Base-by-base conservation (phyloP, 192 early-diverging fungal genomes). In the Diversispora epigaea region DNA sequence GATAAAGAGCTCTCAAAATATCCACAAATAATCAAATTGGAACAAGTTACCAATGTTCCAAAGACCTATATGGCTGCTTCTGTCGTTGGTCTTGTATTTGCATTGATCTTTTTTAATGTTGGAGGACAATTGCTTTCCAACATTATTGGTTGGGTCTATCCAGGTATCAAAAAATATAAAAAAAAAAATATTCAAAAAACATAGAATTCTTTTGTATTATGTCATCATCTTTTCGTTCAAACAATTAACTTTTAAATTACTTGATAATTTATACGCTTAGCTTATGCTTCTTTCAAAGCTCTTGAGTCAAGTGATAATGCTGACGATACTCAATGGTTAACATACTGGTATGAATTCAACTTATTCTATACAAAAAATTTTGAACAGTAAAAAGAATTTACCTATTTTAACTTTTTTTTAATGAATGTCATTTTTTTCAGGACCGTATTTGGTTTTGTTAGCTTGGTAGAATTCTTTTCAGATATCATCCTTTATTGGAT, bases 171-270 rank as follows among this genome's bases (percentile, higher is more conserved):
- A 84, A 82, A 83, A 39, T 80, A 82, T 66, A 93, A 91, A 14
- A 87, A 90, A 93, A 77, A 99, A 99, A 81, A 92, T n/a, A 86
- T 98, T 61, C 91, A 93, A 77, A 99, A 99, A 81, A 92, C 91
- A n/a, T 95, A 96, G 80, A 70, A 92, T 25, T 89, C 86, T 32
- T 64, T 82, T n/a, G 95, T 92, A n/a, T n/a, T n/a, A n/a, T n/a
- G n/a, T n/a, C n/a, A n/a, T n/a, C 11, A 76, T 85, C 39, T 89
- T 81, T 39, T 78, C 78, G 14, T 76, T 96, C 46, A 55, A 89
- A 52, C 77, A 17, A 19, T 7, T 19, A 19, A 17, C 46, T 39
- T 7, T 44, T 14, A 60, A 45, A 40, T 44, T 70, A 21, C 14
- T 22, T 62, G 40, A 47, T 6, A 50, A 49, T 44, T 41, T 62